Evolutionary conservation across 345 rosid species (phyloP), one percentile per base, ranked within the genome.

Genomic region (Bruguiera parviflora): DNA sequence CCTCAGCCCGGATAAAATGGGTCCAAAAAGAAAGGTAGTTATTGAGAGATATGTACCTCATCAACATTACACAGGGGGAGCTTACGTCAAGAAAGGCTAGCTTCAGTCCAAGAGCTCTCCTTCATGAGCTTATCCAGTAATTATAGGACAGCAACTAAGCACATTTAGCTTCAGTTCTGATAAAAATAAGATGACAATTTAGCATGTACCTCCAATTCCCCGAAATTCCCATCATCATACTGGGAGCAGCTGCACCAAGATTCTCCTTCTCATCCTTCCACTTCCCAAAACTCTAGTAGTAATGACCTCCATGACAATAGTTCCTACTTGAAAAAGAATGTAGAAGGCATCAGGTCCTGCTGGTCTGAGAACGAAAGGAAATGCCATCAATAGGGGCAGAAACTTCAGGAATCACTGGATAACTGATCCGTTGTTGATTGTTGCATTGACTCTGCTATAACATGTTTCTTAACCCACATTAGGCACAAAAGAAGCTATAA

Each of bases 351-450:
- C 24, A 71, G 51, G 63, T 73, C 43, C 18, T 31, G 55, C 60
- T 65, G 49, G 27, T 6, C 32, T 49, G 39, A 55, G 29, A 46
- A 19, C 4, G 53, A 33, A 63, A 35, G 57, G 24, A 22, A 63
- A 53, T 25, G 29, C 24, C 10, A 55, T 29, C 8, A 27, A 68
- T 24, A 8, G 4, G 53, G 2, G 25, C 6, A 19, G 8, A 3
- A 49, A 13, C 20, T 39, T 31, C 25, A 9, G 53, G 58, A 62
- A 61, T 68, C 82, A 88, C 99, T 96, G 20, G 96, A 92, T 59
- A 97, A 80, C 56, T 95, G 96, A 83, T 95, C 96, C 0, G 96
- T 90, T 57, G 97, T 96, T 55, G 99, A 92, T 79, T 90, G 97
- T 72, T 88, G 96, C 97, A 92, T 92, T 76, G 96, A 96, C 86